Percentiles rank a stretch among this genome's conserved stretches.
Evolutionary conservation across 768 basidiomycete genomes (phyloP).

Genomic region (Auriscalpium orientale): DNA sequence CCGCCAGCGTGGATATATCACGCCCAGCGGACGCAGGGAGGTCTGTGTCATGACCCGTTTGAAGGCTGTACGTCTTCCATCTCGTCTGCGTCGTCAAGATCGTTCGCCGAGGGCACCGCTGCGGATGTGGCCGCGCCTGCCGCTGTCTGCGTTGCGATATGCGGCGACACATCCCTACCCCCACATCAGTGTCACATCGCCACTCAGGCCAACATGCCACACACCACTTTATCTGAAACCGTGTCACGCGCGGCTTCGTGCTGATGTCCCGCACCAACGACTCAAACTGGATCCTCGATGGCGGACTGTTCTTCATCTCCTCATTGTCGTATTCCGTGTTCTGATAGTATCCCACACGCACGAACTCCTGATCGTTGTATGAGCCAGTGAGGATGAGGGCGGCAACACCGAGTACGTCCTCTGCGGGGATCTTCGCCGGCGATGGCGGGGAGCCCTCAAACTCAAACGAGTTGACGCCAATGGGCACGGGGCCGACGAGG

Average conservation of each 20-base stretch:
- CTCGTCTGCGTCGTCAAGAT: conserved; percentile 40
- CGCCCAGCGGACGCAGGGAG: neutral
- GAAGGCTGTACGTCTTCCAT: conserved; percentile 1
- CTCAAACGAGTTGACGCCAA: conserved; percentile 96
- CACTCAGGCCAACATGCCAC: conserved; percentile 16
- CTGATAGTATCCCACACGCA: conserved; percentile 99
- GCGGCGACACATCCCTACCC: conserved; percentile 30
- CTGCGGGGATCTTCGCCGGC: conserved; percentile 74
- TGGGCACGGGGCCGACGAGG: conserved; percentile 93
- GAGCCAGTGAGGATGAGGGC: conserved; percentile 95
- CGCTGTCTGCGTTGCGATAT: conserved; percentile 30
- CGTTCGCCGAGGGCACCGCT: conserved; percentile 66
- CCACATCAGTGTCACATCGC: too few relatives aligned
- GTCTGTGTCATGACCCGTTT: conserved; percentile 6
- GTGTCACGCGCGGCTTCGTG: conserved; percentile 87
- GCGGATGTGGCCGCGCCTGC: conserved; percentile 66
- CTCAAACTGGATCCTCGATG: conserved; percentile 65
- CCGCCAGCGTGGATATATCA: neutral
- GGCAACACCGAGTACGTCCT: conserved; percentile 92
- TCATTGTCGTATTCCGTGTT: conserved; percentile 98
- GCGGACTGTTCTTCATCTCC: conserved; percentile 75
- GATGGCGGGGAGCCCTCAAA: conserved; percentile 86
- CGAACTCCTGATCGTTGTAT: conserved; percentile 96
- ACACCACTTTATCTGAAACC: conserved; percentile 84
- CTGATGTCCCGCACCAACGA: conserved; percentile 81